These are phyloP conservation scores for Spirogloea muscicola DNA, from an alignment of 139 green algal species.

Conservation along the genomic window DNA sequence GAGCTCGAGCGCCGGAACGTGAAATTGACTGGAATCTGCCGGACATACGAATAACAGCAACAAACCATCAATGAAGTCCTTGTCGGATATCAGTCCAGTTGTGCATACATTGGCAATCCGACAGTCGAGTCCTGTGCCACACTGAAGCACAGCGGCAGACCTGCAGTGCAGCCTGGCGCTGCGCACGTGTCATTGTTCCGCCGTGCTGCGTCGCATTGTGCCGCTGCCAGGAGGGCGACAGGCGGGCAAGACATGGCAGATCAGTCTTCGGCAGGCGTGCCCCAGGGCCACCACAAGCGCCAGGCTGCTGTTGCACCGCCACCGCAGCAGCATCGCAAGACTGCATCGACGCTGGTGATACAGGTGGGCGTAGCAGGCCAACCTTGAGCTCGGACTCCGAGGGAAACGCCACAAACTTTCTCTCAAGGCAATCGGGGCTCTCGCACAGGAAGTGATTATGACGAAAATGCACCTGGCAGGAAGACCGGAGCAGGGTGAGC, in stretches of 20 bases:
- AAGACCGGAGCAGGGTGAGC: neutral
- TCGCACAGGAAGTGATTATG: constrained; percentile 77
- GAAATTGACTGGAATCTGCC: too few relatives aligned
- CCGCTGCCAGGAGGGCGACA: neutral
- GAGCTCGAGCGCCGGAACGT: too few relatives aligned
- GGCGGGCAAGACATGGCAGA: neutral
- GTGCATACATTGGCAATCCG: too few relatives aligned
- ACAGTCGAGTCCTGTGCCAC: too few relatives aligned
- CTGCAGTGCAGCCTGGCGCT: constrained; percentile 29
- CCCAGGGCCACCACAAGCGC: too few relatives aligned
- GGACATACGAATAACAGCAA: too few relatives aligned
- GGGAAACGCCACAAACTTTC: constrained; percentile 86
- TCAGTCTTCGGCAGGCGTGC: too few relatives aligned
- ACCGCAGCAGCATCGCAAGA: neutral
- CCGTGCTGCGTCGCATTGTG: constrained; percentile 35
- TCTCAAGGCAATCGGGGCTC: constrained; percentile 75
- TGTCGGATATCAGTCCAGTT: too few relatives aligned
- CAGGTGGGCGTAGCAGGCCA: neutral
- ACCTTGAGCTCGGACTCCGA: constrained; percentile 73
- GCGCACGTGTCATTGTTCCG: constrained; percentile 35
- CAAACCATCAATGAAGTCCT: too few relatives aligned
- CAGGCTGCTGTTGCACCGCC: too few relatives aligned
- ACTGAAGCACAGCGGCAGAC: too few relatives aligned
- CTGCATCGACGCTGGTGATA: neutral
- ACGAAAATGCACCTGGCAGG: constrained; percentile 71